Conservation (phyloP, 352 stramenopile species). For the Phytophthora melonis region DNA sequence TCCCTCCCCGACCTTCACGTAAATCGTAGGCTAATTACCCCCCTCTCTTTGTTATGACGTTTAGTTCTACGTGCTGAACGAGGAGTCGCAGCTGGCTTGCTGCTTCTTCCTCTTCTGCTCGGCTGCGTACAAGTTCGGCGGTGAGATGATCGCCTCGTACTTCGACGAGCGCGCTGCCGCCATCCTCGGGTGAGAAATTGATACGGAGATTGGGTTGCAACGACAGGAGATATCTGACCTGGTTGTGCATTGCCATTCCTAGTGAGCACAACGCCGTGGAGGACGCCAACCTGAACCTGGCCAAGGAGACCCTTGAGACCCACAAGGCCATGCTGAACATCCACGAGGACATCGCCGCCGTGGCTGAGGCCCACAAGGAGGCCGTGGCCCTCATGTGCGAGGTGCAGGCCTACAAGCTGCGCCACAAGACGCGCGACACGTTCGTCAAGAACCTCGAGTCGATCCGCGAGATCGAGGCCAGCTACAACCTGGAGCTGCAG, state of each 20-base stretch:
- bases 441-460: slow-evolving; percentile 91
- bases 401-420: slow-evolving; percentile 86
- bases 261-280: slow-evolving; percentile 89
- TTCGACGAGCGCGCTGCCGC: slow-evolving; percentile 80
- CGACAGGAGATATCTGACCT: slow-evolving; percentile 3
- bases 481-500: slow-evolving; percentile 86
- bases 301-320: slow-evolving; percentile 85
- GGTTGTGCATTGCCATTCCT: neutral
- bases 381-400: slow-evolving; percentile 84
- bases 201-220: neutral
- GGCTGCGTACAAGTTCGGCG: slow-evolving; percentile 88
- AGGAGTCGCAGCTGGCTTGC: slow-evolving; percentile 85
- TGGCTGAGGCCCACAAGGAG: slow-evolving; percentile 86
- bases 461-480: slow-evolving; percentile 83
- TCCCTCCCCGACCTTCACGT: neutral
- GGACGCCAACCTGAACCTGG: slow-evolving; percentile 83
- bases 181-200: slow-evolving; percentile 68
- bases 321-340: slow-evolving; percentile 88
- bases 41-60: slow-evolving; percentile 6
- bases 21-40: slow-evolving; percentile 4
- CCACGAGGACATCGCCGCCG: slow-evolving; percentile 83
- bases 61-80: slow-evolving; percentile 88
- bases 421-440: slow-evolving; percentile 89
- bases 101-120: slow-evolving; percentile 90
- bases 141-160: slow-evolving; percentile 85